Base-by-base conservation (phyloP, 2,329 filamentous ascomycete genomes). In the Penicillium sp. region DNA sequence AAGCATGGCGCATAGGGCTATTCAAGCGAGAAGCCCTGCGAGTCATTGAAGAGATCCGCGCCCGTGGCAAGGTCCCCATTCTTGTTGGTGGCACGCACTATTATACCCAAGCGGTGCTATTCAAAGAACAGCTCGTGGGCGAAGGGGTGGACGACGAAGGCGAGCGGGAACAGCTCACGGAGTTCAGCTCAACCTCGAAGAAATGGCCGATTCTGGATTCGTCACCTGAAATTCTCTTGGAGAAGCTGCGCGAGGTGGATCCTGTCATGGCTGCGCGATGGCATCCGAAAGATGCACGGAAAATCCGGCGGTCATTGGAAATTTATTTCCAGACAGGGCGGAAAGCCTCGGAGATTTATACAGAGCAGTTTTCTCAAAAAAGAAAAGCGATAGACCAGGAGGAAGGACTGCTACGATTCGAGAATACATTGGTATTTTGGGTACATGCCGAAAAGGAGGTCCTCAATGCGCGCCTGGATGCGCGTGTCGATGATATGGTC, bases 11-110 rank as follows among this genome's bases (percentile, higher is more conserved):
- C 4, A 89, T 97, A 9, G 85, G 88, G 0, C 81, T 84, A 29
- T 99, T 95, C 70, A 89, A 89, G 47, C 80, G 80, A 43, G 86
- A 89, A 64, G 90, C 91, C 1, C 78, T 83, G 33, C 78, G 78
- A 16, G 78, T 88, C 16, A 93, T 99, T 60, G 76, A 82, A 25
- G 90, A 94, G 41, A 96, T 99, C 53, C 84, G 88, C 49, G 79
- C 78, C 8, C 82, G 93, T 66, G 91, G 91, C 0, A 90, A 88
- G 60, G 74, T 97, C 13, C 94, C 94, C 0, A 92, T 99, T 29
- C 77, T 99, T 0, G 94, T 97, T 1, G 94, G 94, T 27, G 94
- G 94, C 9, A 96, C 93, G 11, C 91, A 96, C 68, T 99, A 97
- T 76, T 99, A 99, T 70, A 89, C 91, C 0, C 92, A 97, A 68